Evolutionary conservation across 306 rosid species (phyloP).

Genomic region (Quercus agrifolia): DNA sequence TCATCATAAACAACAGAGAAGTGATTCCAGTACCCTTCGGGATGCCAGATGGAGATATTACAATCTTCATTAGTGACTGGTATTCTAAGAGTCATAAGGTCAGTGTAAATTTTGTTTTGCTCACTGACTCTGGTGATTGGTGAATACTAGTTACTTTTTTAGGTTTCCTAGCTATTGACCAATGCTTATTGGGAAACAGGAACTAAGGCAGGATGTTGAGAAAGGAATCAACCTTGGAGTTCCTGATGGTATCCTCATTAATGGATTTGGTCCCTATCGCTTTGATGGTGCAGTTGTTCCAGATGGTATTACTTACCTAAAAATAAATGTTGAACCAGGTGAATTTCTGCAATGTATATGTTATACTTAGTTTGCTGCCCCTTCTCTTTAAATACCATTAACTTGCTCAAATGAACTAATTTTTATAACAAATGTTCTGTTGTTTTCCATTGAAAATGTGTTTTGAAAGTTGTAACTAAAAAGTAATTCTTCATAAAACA

Average conservation of each 20-base stretch:
- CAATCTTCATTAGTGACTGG: conserved; percentile 84
- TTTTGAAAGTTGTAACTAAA: no score
- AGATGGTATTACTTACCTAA: conserved; percentile 58
- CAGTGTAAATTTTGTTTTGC: conserved; percentile 8
- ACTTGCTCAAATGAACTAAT: background rate
- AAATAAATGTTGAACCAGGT: conserved; percentile 84
- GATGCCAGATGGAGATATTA: conserved; percentile 88
- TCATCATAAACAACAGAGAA: conserved; percentile 69
- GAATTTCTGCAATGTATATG: conserved; percentile 17
- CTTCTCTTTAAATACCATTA: background rate
- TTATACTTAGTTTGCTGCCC: background rate
- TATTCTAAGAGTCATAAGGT: conserved; percentile 83
- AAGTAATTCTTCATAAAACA: no score
- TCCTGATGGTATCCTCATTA: conserved; percentile 81
- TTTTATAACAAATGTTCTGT: background rate
- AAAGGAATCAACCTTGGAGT: conserved; percentile 61
- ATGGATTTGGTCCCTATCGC: conserved; percentile 78
- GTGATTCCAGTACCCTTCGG: conserved; percentile 77
- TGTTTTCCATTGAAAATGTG: no score
- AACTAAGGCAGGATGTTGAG: conserved; percentile 65
- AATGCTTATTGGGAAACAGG: conserved; percentile 45
- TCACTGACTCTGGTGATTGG: background rate
- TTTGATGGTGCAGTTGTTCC: conserved; percentile 57
- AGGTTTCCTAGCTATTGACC: conserved; percentile 20
- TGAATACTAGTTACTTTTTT: conserved; percentile 5